A percentile compares a stretch with the other conserved stretches of the same genome.
Conservation (phyloP, 225 moss, liverwort and hornwort genomes). For the Sphagnum contortum region DNA sequence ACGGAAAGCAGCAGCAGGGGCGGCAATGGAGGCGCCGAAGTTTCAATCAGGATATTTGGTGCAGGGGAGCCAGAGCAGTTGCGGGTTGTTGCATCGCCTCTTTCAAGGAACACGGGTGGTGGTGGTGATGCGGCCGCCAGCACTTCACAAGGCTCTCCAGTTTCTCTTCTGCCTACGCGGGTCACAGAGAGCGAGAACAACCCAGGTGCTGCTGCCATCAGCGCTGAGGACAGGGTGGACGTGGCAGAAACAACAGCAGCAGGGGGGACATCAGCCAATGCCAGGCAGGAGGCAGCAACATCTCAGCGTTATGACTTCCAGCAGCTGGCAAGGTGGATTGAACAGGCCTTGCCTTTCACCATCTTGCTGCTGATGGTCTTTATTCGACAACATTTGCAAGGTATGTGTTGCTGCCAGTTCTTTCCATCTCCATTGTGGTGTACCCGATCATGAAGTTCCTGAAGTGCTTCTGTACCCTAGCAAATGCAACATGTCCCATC, state of each 20-base stretch:
- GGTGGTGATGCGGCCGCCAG: slow-evolving; percentile 36
- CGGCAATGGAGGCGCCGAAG: slow-evolving; percentile 83
- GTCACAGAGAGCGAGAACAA: slow-evolving; percentile 38
- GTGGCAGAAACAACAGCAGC: slow-evolving; percentile 51
- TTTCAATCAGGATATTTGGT: slow-evolving; percentile 91
- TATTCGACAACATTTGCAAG: slow-evolving; percentile 90
- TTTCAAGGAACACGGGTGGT: slow-evolving; percentile 26
- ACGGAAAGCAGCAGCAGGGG: slow-evolving; percentile 42
- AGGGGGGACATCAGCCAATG: slow-evolving; percentile 40
- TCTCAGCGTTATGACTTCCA: slow-evolving; percentile 90
- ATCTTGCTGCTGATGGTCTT: slow-evolving; percentile 91
- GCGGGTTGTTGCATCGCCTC: slow-evolving; percentile 33
- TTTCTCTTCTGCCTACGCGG: slow-evolving; percentile 63
- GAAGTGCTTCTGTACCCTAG: too few relatives aligned
- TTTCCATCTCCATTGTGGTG: too few relatives aligned
- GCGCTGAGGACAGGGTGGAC: slow-evolving; percentile 77
- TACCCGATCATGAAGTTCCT: too few relatives aligned
- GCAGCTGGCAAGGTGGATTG: slow-evolving; percentile 94
- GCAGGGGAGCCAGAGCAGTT: slow-evolving; percentile 66
- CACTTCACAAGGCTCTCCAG: slow-evolving; percentile 45
- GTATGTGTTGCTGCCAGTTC: slow-evolving; percentile 12
- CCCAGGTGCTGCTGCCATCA: slow-evolving; percentile 22
- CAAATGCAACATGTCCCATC: too few relatives aligned
- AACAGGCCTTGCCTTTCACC: slow-evolving; percentile 90
- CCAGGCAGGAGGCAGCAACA: slow-evolving; percentile 67